phyloP scores from a whole-genome alignment of 192 early-diverging fungal genomes.

The Linderina pennispora region DNA sequence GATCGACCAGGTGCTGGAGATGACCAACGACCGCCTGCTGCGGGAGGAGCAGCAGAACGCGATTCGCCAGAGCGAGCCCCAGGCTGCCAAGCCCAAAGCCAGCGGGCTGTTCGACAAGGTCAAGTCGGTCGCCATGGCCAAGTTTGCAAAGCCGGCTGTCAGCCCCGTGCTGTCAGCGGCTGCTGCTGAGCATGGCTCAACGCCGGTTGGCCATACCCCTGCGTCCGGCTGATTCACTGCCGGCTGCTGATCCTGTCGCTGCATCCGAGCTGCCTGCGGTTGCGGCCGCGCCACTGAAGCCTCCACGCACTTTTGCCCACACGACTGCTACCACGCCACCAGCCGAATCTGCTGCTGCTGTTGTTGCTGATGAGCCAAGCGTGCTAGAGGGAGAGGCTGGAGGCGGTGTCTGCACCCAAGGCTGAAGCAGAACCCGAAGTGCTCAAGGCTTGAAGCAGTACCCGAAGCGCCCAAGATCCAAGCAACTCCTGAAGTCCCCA shows the following conservation, averaged over 20 bases:
- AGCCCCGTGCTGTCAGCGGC: neutral
- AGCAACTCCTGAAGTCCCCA: no score
- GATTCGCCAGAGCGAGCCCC: no score
- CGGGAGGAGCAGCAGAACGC: conserved; percentile 26
- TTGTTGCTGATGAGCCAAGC: no score
- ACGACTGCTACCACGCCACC: neutral
- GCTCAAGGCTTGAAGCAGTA: no score
- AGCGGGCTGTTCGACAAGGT: conserved; percentile 29
- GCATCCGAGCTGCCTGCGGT: neutral
- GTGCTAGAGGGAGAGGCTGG: no score
- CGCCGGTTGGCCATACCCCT: conserved; percentile 6
- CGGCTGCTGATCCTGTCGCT: neutral
- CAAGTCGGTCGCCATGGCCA: conserved; percentile 26
- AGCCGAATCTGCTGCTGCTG: no score
- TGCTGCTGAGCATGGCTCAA: neutral
- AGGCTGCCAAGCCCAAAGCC: conserved; percentile 1
- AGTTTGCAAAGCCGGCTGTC: conserved; percentile 10
- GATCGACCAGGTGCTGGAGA: conserved; percentile 26
- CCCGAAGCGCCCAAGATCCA: no score
- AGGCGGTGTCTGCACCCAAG: no score
- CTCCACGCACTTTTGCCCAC: neutral
- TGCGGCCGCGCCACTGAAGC: neutral
- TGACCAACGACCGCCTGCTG: conserved; percentile 35
- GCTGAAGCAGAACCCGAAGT: no score
- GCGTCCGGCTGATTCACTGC: neutral